A percentile compares a stretch with the other conserved stretches of the same genome.
Evolutionary conservation across 2,329 filamentous ascomycete genomes (phyloP).

Genomic region (Fusarium sambucinum): DNA sequence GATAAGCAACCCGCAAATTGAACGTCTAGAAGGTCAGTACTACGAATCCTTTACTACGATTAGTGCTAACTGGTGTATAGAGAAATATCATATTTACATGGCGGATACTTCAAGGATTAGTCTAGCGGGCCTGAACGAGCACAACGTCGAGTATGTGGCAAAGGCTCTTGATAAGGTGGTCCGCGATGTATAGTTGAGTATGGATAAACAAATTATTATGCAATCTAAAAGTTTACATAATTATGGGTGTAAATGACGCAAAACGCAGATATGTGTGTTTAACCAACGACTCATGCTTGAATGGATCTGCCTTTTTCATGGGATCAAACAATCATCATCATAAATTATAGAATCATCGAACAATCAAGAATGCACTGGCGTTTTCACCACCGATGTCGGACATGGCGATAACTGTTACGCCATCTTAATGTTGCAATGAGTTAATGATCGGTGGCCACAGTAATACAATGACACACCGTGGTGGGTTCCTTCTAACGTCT

Average conservation of each 20-base stretch:
- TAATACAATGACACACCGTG: not conserved
- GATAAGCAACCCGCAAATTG: slow-evolving; percentile 61
- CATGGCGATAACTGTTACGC: no score
- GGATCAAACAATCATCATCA: no score
- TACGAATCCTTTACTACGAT: rapidly evolving
- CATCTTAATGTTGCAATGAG: no score
- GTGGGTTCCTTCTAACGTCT: not conserved
- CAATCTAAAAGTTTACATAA: not conserved
- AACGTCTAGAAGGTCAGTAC: slow-evolving; percentile 48
- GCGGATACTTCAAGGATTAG: slow-evolving; percentile 55
- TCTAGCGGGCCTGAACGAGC: slow-evolving; percentile 55
- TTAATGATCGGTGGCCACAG: no score
- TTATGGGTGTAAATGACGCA: no score
- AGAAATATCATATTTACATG: slow-evolving; percentile 55
- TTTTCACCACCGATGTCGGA: no score
- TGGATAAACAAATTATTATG: rapidly evolving
- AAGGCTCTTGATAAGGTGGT: slow-evolving; percentile 36
- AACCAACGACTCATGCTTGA: no score
- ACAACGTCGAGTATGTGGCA: slow-evolving; percentile 49
- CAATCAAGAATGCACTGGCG: no score
- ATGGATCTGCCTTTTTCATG: no score
- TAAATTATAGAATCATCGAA: no score
- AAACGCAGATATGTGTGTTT: no score
- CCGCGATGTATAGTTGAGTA: not conserved
- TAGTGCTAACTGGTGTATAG: slow-evolving; percentile 30